These are phyloP conservation scores for Populus hybrid DNA, from an alignment of 441 rosid genomes.

Conservation along the genomic window DNA sequence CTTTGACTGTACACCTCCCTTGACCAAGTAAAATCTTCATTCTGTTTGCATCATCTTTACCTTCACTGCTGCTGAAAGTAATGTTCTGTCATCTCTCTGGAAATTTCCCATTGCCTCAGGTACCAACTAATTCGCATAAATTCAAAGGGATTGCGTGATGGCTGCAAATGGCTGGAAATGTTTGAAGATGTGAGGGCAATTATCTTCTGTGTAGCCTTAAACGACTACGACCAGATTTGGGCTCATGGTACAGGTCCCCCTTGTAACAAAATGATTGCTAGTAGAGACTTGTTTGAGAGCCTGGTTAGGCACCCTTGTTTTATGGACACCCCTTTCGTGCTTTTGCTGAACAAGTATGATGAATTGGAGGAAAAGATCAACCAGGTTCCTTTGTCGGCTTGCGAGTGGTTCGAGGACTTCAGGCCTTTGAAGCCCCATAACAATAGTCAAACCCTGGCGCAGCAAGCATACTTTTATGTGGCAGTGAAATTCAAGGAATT, in stretches of 20 bases:
- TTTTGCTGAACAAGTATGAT: conserved; percentile 83
- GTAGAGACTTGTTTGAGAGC: conserved; percentile 73
- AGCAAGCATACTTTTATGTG: conserved; percentile 82
- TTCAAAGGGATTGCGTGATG: conserved; percentile 78
- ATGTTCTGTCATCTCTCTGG: not conserved
- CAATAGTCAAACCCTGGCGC: conserved; percentile 63
- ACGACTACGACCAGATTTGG: conserved; percentile 69
- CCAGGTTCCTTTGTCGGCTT: conserved; percentile 47
- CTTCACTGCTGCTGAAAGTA: not conserved
- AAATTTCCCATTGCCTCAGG: conserved; percentile 32
- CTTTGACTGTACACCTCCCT: conserved; percentile 48
- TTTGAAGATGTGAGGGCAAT: conserved; percentile 86
- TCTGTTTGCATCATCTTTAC: not conserved
- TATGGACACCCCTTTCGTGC: conserved; percentile 59
- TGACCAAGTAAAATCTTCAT: conserved; percentile 46
- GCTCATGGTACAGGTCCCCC: conserved; percentile 35
- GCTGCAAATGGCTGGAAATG: conserved; percentile 97
- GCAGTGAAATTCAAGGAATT: conserved; percentile 91
- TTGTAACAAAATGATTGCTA: conserved; percentile 72
- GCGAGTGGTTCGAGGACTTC: conserved; percentile 86
- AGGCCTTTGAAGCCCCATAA: conserved; percentile 53
- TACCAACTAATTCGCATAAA: conserved; percentile 77
- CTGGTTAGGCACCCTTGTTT: conserved; percentile 82
- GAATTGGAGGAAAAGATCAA: conserved; percentile 71
- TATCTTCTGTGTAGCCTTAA: conserved; percentile 71